Conservation (phyloP, 306 rosid species). For the Inga leiocalycina region DNA sequence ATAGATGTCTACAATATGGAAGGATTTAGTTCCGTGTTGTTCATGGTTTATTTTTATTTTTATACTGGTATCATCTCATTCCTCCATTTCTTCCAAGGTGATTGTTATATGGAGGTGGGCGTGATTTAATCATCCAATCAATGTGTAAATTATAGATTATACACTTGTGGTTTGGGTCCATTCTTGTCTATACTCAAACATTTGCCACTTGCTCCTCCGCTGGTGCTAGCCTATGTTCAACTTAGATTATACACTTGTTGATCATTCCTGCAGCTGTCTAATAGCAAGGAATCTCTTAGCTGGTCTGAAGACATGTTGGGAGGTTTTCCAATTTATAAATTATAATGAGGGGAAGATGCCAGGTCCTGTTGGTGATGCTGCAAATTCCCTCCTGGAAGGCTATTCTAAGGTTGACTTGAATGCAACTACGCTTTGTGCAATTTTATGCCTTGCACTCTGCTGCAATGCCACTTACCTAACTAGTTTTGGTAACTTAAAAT, state of each 20-base stretch:
- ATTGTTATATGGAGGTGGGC: not conserved
- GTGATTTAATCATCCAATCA: not conserved
- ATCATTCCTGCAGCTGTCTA: conserved; percentile 69
- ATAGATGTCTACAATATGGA: conserved; percentile 30
- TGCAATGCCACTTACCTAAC: conserved; percentile 31
- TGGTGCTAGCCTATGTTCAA: conserved; percentile 16
- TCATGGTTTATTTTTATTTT: conserved; percentile 4
- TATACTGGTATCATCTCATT: not conserved
- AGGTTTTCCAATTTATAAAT: conserved; percentile 89
- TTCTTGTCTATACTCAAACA: not conserved
- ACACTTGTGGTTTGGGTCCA: not conserved
- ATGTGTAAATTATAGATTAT: conserved; percentile 12
- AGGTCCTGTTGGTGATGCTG: conserved; percentile 78
- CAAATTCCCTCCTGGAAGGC: conserved; percentile 82
- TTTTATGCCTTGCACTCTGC: conserved; percentile 6
- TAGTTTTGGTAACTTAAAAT: conserved; percentile 41
- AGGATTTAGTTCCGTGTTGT: conserved; percentile 2
- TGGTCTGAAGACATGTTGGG: conserved; percentile 95
- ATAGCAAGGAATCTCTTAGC: conserved; percentile 87
- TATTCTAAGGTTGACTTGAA: conserved; percentile 76
- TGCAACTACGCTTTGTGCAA: conserved; percentile 33
- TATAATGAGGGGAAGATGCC: conserved; percentile 73
- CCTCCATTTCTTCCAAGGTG: not conserved
- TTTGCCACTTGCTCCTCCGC: conserved; percentile 4
- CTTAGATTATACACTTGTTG: not conserved